These are phyloP conservation scores for Lycium barbarum DNA, from an alignment of 257 asterid genomes.

Conservation along the genomic window DNA sequence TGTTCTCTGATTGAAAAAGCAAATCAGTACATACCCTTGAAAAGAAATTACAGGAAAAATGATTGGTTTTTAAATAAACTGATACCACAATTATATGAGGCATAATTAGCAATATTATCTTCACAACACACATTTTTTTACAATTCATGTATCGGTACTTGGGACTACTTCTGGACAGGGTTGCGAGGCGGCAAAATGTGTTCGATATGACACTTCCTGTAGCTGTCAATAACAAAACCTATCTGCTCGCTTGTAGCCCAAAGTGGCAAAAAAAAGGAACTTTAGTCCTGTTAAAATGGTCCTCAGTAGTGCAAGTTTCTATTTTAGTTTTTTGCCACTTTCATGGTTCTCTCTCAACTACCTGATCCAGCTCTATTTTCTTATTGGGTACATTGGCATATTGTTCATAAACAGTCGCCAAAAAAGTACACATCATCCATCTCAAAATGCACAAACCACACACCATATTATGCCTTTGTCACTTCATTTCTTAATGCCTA, in stretches of 20 bases:
- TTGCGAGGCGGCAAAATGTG: neutral
- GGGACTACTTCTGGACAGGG: neutral
- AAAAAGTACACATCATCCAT: neutral
- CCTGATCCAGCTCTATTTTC: neutral
- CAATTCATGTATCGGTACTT: neutral
- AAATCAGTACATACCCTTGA: neutral
- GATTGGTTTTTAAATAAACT: neutral
- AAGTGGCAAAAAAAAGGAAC: neutral
- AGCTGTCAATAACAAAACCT: neutral
- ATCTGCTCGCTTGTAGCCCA: neutral
- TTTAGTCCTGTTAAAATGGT: neutral
- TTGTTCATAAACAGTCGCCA: neutral
- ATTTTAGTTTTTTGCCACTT: neutral
- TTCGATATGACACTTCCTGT: neutral
- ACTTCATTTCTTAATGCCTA: neutral
- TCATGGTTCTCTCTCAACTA: neutral
- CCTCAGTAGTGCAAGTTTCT: neutral
- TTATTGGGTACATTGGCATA: neutral
- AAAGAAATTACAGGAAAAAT: neutral
- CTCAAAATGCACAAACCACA: neutral
- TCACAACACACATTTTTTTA: neutral
- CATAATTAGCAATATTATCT: neutral
- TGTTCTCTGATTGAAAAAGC: slow-evolving; percentile 56
- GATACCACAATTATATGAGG: neutral
- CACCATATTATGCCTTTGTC: neutral